Evolutionary conservation across 2,329 filamentous ascomycete genomes (phyloP).

Genomic region (Neonectria ditissima): DNA sequence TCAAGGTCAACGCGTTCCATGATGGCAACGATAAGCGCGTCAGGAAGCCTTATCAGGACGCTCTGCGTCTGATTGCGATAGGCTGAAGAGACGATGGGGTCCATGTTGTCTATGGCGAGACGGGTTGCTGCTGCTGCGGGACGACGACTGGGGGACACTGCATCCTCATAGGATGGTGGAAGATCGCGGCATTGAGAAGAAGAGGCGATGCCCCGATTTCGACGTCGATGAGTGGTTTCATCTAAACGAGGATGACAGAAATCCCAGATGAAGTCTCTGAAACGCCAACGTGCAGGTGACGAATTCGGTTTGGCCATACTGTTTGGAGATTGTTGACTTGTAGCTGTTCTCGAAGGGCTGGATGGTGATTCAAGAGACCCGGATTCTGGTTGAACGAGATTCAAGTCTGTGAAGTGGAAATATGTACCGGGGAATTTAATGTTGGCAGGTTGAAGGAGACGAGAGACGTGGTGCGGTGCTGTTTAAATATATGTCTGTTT

Average conservation of each 20-base stretch:
- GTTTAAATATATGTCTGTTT: too few species aligned
- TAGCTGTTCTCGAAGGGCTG: not conserved
- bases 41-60: slow-evolving; percentile 12
- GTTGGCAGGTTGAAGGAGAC: too few species aligned
- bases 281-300: not conserved
- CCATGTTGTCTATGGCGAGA: not conserved
- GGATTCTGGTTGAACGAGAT: not conserved
- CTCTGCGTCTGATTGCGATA: slow-evolving; percentile 20
- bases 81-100: slow-evolving; percentile 7
- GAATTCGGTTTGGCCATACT: slow-evolving; percentile 2
- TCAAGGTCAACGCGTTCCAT: slow-evolving; percentile 12
- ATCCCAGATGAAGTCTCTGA: not conserved
- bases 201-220: not conserved
- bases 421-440: too few species aligned
- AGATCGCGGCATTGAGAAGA: not conserved
- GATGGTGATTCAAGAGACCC: not conserved
- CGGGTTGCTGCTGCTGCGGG: not conserved
- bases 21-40: slow-evolving; percentile 7
- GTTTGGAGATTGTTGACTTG: not conserved
- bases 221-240: not conserved
- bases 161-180: slow-evolving; percentile 12
- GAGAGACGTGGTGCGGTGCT: too few species aligned
- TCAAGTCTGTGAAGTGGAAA: not conserved
- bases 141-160: not conserved
- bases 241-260: not conserved